phyloP scores from a whole-genome alignment of 2,329 filamentous ascomycete species.

The Ophiocordyceps sinensis region DNA sequence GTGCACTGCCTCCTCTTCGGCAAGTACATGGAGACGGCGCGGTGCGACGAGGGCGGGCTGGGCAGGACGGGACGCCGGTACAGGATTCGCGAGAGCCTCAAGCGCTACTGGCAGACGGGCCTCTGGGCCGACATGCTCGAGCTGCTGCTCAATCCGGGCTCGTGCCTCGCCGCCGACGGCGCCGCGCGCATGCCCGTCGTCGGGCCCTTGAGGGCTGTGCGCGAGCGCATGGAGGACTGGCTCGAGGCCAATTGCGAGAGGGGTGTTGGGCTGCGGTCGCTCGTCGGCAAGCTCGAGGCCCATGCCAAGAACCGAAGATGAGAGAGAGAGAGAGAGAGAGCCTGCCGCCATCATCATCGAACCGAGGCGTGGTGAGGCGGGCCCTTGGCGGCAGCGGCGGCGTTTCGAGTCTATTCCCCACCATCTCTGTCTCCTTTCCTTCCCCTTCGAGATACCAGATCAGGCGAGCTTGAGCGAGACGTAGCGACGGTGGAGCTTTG shows the following conservation, averaged over 20 bases:
- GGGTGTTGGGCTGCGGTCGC: constrained; percentile 57
- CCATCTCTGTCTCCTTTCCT: too few species aligned
- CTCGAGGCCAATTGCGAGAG: constrained; percentile 69
- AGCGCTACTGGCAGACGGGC: constrained; percentile 93
- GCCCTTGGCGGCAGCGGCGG: not conserved
- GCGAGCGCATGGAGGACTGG: constrained; percentile 75
- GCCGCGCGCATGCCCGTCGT: constrained; percentile 57
- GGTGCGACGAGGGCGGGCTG: constrained; percentile 37
- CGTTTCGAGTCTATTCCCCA: too few species aligned
- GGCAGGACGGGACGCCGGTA: constrained; percentile 55
- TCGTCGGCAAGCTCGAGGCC: constrained; percentile 49
- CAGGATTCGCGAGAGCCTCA: constrained; percentile 66
- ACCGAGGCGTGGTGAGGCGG: not conserved
- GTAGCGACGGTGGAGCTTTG: too few species aligned
- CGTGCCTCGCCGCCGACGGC: constrained; percentile 50
- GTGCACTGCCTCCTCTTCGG: constrained; percentile 85
- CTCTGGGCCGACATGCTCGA: constrained; percentile 79
- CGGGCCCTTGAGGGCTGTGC: constrained; percentile 50
- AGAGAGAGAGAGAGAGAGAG: not conserved
- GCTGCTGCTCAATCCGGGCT: constrained; percentile 68
- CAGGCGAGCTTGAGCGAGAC: too few species aligned
- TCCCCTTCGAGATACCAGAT: too few species aligned
- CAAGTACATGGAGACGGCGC: constrained; percentile 77
- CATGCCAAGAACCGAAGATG: constrained; percentile 23
- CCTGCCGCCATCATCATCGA: not conserved